A percentile compares a stretch with the other conserved stretches of the same genome.
These are phyloP conservation scores for Pichia pseudocactophila DNA, from an alignment of 805 yeast species.

Conservation along the genomic window DNA sequence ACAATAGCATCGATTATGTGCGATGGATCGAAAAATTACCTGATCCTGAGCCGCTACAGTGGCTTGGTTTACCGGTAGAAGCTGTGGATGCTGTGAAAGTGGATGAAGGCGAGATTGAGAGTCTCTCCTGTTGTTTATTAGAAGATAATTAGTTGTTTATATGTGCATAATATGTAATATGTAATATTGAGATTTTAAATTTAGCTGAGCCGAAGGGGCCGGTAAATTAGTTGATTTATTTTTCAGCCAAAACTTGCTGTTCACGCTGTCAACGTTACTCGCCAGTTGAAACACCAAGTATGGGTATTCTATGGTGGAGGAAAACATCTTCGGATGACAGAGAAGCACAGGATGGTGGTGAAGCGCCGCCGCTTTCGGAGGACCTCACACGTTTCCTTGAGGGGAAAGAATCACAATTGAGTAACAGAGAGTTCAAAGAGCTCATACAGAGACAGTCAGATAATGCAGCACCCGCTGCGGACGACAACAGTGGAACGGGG, in stretches of 20 bases:
- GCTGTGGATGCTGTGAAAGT: constrained; percentile 11
- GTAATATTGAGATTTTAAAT: too few species aligned
- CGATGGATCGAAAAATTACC: constrained; percentile 51
- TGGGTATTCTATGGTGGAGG: constrained; percentile 15
- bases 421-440: constrained; percentile 27
- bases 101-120: not conserved
- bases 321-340: not conserved
- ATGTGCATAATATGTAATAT: too few species aligned
- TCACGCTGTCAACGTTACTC: too few species aligned
- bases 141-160: too few species aligned
- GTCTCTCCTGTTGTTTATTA: not conserved
- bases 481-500: constrained; percentile 1
- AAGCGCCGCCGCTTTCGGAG: constrained; percentile 13
- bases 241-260: too few species aligned
- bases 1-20: constrained; percentile 16
- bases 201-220: too few species aligned
- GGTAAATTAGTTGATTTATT: too few species aligned
- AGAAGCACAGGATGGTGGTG: not conserved
- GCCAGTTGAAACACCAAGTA: too few species aligned
- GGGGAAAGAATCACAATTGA: constrained; percentile 19
- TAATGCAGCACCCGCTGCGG: constrained; percentile 6
- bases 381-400: constrained; percentile 22
- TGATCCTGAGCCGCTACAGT: constrained; percentile 31
- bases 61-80: constrained; percentile 22
- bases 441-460: constrained; percentile 12